Evolutionary conservation across 225 moss, liverwort and hornwort genomes (phyloP), one percentile per base, ranked within the genome.

Genomic region (Asterella californica): DNA sequence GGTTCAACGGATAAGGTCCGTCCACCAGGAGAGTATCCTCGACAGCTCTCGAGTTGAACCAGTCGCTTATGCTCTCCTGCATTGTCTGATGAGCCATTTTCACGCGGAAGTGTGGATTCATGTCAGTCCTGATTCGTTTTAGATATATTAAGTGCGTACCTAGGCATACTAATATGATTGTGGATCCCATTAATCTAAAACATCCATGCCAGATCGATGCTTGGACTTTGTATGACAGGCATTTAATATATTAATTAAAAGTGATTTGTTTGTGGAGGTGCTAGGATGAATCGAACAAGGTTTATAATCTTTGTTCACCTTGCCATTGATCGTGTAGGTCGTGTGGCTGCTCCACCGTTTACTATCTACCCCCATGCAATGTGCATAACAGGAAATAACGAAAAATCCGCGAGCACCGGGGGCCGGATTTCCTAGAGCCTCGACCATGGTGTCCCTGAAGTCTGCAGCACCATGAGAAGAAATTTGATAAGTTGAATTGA

Each of bases 11-110:
- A 36, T 27, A 80, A 21, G 72, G 80, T 57, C 21, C 60, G 45
- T 80, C 80, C 1, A 72, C 60, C 30, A 62, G 19, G 45, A 19
- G 18, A 15, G 19, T 1, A 48, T 62, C 71, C 1, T 21, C 27
- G 12, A 42, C 4, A 61, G 15, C 33, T 25, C 73, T 57, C 5
- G 4, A 60, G 32, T 59, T n/a, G 62, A 38, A 61, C 80, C 80
- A 80, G 24, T 80, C 80, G 15, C 80, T 72, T 24, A 80, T 25
- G 33, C 72, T 74, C 54, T 80, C 45, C 62, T 72, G 57, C 72
- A 80, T 80, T 0, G 80, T 69, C 79, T 79, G 70, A 0, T 17
- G 15, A 32, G 18, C 33, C 52, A 74, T 27, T 47, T 72, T 50
- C 49, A 72, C 29, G 11, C 49, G 62, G 10, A 45, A 46, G 45